Evolutionary conservation across 2,329 filamentous ascomycete genomes (phyloP).

Genomic region (Aureobasidium sp.): DNA sequence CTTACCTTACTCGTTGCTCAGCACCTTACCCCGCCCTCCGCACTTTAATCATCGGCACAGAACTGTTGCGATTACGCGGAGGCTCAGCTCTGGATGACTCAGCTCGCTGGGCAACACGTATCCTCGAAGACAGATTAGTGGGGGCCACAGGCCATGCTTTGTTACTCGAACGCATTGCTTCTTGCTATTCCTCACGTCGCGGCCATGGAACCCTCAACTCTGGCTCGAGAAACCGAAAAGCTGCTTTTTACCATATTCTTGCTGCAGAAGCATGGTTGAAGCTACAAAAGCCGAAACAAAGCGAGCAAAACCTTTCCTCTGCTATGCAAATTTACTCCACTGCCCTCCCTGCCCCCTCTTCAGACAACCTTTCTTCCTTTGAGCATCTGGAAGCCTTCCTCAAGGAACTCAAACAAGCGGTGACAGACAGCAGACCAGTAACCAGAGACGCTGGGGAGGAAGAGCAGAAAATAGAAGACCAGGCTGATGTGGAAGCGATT

Average conservation of each 20-base stretch:
- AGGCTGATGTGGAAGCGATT: conserved; percentile 21
- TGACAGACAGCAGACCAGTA: conserved; percentile 33
- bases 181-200: conserved; percentile 69
- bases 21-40: conserved; percentile 73
- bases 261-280: conserved; percentile 77
- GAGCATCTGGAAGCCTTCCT: conserved; percentile 54
- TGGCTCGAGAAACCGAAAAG: conserved; percentile 71
- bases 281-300: conserved; percentile 67
- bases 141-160: conserved; percentile 71
- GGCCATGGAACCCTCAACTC: conserved; percentile 57
- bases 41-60: conserved; percentile 64
- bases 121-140: conserved; percentile 69
- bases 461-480: conserved; percentile 25
- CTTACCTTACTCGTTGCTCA: conserved; percentile 77
- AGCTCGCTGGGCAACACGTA: conserved; percentile 70
- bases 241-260: conserved; percentile 79
- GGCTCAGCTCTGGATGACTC: conserved; percentile 77
- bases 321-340: conserved; percentile 48
- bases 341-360: conserved; percentile 21
- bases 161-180: conserved; percentile 74
- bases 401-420: conserved; percentile 56
- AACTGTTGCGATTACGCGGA: conserved; percentile 73
- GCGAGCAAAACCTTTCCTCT: conserved; percentile 66
- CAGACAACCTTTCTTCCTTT: conserved; percentile 24
- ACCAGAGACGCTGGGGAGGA: conserved; percentile 20